Percentiles rank a stretch among this genome's conserved stretches.
phyloP scores from a whole-genome alignment of 2,329 filamentous ascomycete species.

The Triangularia verruculosa region DNA sequence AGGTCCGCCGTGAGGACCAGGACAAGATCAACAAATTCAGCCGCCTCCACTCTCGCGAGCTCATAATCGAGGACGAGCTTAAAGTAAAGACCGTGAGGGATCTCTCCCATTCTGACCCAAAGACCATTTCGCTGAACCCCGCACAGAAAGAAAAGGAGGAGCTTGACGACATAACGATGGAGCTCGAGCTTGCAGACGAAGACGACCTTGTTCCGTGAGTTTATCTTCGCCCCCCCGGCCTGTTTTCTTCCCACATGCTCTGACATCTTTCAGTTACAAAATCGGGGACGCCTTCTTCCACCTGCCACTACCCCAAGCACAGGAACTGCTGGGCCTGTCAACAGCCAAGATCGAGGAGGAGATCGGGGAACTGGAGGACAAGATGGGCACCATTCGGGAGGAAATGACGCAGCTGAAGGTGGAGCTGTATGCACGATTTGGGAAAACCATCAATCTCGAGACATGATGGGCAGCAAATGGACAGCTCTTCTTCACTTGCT shows the following conservation, averaged over 20 bases:
- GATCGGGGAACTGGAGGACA: slow-evolving; percentile 72
- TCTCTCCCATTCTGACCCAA: background rate
- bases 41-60: slow-evolving; percentile 83
- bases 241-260: background rate
- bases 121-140: slow-evolving; percentile 8
- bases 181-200: slow-evolving; percentile 92
- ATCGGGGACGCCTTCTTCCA: slow-evolving; percentile 95
- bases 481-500: background rate
- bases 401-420: slow-evolving; percentile 91
- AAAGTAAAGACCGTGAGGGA: slow-evolving; percentile 66
- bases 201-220: slow-evolving; percentile 87
- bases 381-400: slow-evolving; percentile 69
- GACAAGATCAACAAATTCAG: slow-evolving; percentile 99
- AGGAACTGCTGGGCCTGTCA: slow-evolving; percentile 74
- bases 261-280: slow-evolving; percentile 70
- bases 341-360: slow-evolving; percentile 73
- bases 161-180: slow-evolving; percentile 84
- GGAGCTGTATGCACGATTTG: slow-evolving; percentile 89
- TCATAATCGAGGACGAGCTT: slow-evolving; percentile 74
- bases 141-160: slow-evolving; percentile 96
- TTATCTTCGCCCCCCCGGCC: background rate
- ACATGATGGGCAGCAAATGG: slow-evolving; percentile 50
- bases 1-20: slow-evolving; percentile 94
- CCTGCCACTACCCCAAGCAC: slow-evolving; percentile 77
- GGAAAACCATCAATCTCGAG: slow-evolving; percentile 94